These are phyloP conservation scores for Closterium sp. DNA, from an alignment of 139 green algal genomes.

Conservation along the genomic window DNA sequence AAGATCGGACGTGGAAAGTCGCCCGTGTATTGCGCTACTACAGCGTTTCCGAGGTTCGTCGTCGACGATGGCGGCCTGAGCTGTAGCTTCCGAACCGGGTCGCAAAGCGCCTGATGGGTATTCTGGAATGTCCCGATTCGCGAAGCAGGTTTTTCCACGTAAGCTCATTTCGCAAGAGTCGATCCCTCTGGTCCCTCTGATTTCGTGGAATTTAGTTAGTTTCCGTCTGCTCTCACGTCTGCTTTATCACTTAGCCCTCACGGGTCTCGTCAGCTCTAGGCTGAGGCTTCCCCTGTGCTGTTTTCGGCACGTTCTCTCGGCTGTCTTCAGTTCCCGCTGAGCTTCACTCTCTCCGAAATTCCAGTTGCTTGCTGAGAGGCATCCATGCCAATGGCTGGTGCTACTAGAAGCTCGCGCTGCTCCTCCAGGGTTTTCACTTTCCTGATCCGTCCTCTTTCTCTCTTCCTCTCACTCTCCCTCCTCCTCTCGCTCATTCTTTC, in stretches of 20 bases:
- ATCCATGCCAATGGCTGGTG: neutral
- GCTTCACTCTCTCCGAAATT: too few relatives aligned
- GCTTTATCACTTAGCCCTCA: too few relatives aligned
- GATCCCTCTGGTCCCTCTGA: neutral
- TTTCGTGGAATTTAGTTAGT: too few relatives aligned
- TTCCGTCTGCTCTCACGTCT: neutral
- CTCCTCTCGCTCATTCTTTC: neutral
- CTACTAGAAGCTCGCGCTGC: neutral
- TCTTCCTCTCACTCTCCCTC: neutral
- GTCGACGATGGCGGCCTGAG: neutral
- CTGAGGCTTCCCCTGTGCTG: too few relatives aligned
- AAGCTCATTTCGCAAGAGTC: neutral
- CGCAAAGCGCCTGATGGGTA: too few relatives aligned
- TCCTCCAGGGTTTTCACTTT: neutral
- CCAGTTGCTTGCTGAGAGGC: neutral
- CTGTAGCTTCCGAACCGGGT: neutral
- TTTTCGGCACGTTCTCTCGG: too few relatives aligned
- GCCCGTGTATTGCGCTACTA: neutral
- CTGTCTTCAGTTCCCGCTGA: too few relatives aligned
- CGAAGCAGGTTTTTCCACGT: neutral
- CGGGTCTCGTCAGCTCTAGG: too few relatives aligned
- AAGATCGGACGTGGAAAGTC: neutral
- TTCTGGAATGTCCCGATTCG: neutral
- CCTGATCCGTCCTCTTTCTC: neutral
- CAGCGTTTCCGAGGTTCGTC: neutral